These are phyloP conservation scores for Chlamydomonas schloesseri DNA, from an alignment of 139 green algal species.

Conservation along the genomic window DNA sequence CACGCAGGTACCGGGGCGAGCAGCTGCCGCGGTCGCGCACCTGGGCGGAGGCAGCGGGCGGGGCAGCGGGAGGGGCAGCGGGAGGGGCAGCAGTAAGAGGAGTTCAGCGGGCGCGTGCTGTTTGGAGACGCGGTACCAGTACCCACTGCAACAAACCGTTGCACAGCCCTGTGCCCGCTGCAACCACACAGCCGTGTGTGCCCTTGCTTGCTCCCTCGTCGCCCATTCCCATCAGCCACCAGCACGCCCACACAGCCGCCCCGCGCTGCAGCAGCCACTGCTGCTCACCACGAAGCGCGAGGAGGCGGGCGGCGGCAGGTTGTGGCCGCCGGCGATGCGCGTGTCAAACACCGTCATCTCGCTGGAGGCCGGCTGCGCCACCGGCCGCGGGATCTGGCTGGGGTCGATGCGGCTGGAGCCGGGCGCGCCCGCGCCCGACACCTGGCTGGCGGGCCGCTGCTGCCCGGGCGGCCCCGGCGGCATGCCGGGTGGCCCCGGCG, in stretches of 20 bases:
- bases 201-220: too few species aligned
- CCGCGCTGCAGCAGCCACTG: too few species aligned
- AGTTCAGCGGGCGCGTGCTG: too few species aligned
- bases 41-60: neutral
- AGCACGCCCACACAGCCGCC: too few species aligned
- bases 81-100: too few species aligned
- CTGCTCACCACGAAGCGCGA: conserved; percentile 51
- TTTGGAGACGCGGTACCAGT: too few species aligned
- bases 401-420: conserved; percentile 81
- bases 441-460: neutral
- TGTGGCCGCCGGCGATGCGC: conserved; percentile 50
- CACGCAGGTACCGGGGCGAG: conserved; percentile 86
- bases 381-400: conserved; percentile 84
- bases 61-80: too few species aligned
- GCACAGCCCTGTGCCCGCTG: too few species aligned
- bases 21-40: conserved; percentile 80
- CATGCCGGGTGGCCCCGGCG: neutral
- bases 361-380: conserved; percentile 9
- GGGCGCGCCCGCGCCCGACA: too few species aligned
- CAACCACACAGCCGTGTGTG: too few species aligned
- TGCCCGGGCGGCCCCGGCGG: neutral
- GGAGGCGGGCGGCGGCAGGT: conserved; percentile 57
- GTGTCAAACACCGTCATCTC: conserved; percentile 81
- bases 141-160: too few species aligned
- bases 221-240: too few species aligned